Evolutionary conservation across 768 basidiomycete genomes (phyloP), one percentile per base, ranked within the genome.

Genomic region (Hygrocybe punicea): DNA sequence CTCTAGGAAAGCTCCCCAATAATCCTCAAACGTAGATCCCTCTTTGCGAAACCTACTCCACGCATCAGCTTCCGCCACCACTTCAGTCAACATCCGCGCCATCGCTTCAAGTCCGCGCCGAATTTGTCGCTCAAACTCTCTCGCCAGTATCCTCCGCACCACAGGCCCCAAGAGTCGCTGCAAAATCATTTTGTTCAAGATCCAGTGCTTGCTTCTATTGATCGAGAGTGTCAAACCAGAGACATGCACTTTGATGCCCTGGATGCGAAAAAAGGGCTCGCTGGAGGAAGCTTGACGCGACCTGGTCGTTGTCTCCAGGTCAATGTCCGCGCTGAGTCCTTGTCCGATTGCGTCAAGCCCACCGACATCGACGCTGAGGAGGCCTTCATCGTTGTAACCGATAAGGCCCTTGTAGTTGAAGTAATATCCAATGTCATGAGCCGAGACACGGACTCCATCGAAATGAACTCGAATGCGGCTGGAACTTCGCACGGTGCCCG

Each of bases 381-480:
- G 51, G 6, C 76, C 75, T 57, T 75, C 72, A 47, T 78, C 76
- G 23, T 73, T 63, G 57, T 76, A 76, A 1, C 64, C 62, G 17
- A 75, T 19, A 21, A 67, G 39, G 3, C 69, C 67, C 7, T 59
- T 65, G 53, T 73, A 75, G 40, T 63, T 65, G 63, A 74, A 62
- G 51, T 73, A 76, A 56, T 75, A 76, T n/a, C 73, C 74, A 60
- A 76, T 57, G 0, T 68, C 71, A 42, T 67, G 69, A 8, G 71
- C 60, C 17, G 63, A 63, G 55, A 70, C 63, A 23, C 73, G 66
- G 8, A 76, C 62, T 1, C 76, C 76, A 37, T 75, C 73, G 53
- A 75, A 58, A 36, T 69, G 68, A n/a, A 72, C 55, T 29, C 58
- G 63, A 1, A 71, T 60, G 10, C 69, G 60, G 3, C 66, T 68